A percentile compares a stretch with the other conserved stretches of the same genome.
Conservation (phyloP, 176 grass and related monocot genomes). For the Puccinellia tenuiflora region DNA sequence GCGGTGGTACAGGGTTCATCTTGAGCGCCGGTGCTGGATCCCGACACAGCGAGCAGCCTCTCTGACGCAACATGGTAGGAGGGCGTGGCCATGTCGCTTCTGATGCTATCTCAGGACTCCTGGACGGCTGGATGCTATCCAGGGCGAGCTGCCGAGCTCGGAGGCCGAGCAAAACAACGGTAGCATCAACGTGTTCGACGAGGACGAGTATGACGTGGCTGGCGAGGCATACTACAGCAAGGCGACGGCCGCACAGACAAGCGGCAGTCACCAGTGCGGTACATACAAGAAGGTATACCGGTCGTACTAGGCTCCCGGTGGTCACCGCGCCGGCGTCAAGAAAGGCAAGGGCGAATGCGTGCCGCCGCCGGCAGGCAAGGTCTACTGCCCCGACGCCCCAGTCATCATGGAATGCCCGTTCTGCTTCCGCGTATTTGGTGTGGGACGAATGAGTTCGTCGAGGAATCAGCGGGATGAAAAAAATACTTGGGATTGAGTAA, state of each 20-base stretch:
- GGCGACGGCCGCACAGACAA: neutral
- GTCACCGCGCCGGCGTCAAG: constrained; percentile 49
- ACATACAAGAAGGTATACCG: constrained; percentile 62
- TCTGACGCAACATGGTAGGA: constrained; percentile 63
- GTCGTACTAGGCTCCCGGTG: constrained; percentile 60
- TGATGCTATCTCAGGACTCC: constrained; percentile 87
- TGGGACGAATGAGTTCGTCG: too few species aligned
- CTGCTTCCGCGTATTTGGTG: constrained; percentile 58
- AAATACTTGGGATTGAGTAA: neutral
- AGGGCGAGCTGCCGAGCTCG: too few species aligned
- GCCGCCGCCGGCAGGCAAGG: neutral
- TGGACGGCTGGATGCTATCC: too few species aligned
- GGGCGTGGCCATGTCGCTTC: constrained; percentile 66
- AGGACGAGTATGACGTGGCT: neutral
- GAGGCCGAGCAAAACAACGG: constrained; percentile 23
- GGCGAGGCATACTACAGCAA: neutral
- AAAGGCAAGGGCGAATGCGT: constrained; percentile 52
- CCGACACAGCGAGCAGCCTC: constrained; percentile 53
- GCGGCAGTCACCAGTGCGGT: constrained; percentile 49
- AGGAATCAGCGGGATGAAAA: too few species aligned
- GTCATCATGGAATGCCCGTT: constrained; percentile 52
- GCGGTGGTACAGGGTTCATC: neutral
- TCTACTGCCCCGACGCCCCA: neutral
- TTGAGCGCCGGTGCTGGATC: constrained; percentile 19
- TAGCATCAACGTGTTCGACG: neutral